Evolutionary conservation across 2,329 filamentous ascomycete species (phyloP).

Genomic region (Ceratocystis ficicola): DNA sequence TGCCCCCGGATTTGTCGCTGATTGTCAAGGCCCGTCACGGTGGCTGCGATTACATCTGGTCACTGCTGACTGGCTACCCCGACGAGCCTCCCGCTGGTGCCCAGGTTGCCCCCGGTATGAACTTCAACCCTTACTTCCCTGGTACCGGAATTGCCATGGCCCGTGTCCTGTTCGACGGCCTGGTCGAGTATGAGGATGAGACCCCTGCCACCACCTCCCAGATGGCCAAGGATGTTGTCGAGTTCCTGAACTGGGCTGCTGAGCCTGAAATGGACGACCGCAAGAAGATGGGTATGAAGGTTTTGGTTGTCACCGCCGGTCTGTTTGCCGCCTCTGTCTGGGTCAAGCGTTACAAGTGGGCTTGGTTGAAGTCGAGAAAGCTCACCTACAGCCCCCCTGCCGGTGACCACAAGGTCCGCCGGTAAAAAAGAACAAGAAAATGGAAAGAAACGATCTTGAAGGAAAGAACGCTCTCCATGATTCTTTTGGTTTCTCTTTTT

Average conservation of each 20-base stretch:
- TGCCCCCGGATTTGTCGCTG: constrained; percentile 92
- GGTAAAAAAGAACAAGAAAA: constrained; percentile 30
- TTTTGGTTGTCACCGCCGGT: constrained; percentile 64
- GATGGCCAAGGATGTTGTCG: constrained; percentile 98
- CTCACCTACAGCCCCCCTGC: constrained; percentile 72
- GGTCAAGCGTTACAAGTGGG: constrained; percentile 99
- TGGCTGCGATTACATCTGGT: constrained; percentile 98
- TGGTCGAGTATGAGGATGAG: constrained; percentile 96
- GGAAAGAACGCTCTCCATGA: background rate
- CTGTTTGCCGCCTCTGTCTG: constrained; percentile 83
- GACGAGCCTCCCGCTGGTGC: constrained; percentile 90
- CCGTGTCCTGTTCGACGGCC: constrained; percentile 91
- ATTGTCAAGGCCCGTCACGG: constrained; percentile 97
- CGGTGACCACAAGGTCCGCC: constrained; percentile 37
- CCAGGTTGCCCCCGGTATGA: constrained; percentile 73
- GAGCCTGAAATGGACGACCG: constrained; percentile 99
- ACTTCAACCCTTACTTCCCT: constrained; percentile 99
- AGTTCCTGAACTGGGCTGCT: constrained; percentile 98
- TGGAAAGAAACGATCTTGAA: background rate
- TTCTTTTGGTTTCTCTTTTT: background rate
- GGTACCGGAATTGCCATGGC: constrained; percentile 98
- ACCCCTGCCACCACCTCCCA: constrained; percentile 91
- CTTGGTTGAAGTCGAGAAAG: constrained; percentile 90
- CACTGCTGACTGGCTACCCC: constrained; percentile 88
- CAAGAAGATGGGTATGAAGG: constrained; percentile 99